Evolutionary conservation across 2,329 filamentous ascomycete genomes (phyloP).

Genomic region (Parastagonospora avenae): DNA sequence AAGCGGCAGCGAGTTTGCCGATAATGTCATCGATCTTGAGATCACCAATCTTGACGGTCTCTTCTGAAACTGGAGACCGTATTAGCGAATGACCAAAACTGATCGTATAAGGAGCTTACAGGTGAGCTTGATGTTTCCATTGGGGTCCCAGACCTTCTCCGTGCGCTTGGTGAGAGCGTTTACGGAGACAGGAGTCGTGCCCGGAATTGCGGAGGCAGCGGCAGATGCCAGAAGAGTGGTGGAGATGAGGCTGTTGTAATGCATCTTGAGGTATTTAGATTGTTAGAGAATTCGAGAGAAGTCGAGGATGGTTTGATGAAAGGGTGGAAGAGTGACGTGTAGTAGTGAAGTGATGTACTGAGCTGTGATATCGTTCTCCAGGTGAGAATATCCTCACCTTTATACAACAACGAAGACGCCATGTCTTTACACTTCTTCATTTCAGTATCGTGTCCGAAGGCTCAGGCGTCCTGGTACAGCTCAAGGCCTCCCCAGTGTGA

Average conservation of each 20-base stretch:
- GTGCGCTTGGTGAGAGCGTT: conserved; percentile 7
- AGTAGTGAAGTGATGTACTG: background rate
- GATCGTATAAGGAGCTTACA: conserved; percentile 1
- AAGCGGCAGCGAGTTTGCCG: conserved; percentile 8
- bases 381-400: background rate
- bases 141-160: conserved; percentile 8
- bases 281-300: background rate
- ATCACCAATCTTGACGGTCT: conserved; percentile 14
- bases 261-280: conserved; percentile 4
- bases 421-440: background rate
- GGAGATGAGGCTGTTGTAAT: conserved; percentile 2
- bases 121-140: conserved; percentile 16
- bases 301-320: background rate
- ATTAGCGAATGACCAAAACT: background rate
- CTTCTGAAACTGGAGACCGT: conserved; percentile 34
- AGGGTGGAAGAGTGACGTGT: background rate
- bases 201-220: conserved; percentile 7
- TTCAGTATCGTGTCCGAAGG: background rate
- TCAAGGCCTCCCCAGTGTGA: background rate
- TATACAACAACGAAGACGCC: background rate
- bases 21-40: conserved; percentile 19
- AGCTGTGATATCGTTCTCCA: background rate
- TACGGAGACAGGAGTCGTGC: background rate
- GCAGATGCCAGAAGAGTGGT: conserved; percentile 10
- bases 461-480: background rate